These are phyloP conservation scores for Sarcocystis neurona DNA, from an alignment of 169 alveolate species.

Conservation along the genomic window DNA sequence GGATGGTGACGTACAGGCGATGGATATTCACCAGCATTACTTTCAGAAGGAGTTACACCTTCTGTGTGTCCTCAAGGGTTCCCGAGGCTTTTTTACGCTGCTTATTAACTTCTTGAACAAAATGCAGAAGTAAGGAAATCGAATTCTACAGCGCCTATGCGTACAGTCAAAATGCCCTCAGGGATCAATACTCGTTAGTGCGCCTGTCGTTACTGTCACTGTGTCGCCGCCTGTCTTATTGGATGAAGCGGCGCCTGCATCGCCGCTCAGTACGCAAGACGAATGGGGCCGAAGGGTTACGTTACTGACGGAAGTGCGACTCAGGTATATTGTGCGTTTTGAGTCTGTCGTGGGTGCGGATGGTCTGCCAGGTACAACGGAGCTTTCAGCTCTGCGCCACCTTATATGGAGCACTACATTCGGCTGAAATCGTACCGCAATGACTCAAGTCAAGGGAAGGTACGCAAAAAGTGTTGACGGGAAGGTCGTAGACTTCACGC, in stretches of 20 bases:
- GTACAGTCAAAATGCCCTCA: too few relatives aligned
- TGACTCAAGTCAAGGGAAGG: slow-evolving; percentile 45
- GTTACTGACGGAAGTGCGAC: too few relatives aligned
- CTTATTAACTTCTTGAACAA: slow-evolving; percentile 68
- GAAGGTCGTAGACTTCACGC: too few relatives aligned
- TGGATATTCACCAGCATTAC: slow-evolving; percentile 67
- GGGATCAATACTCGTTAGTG: too few relatives aligned
- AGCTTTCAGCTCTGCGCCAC: slow-evolving; percentile 35
- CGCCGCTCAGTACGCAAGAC: too few relatives aligned
- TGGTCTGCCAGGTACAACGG: slow-evolving; percentile 47
- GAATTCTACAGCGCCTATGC: neutral
- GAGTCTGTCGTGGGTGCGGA: neutral
- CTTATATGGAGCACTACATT: slow-evolving; percentile 74
- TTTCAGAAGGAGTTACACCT: slow-evolving; percentile 71
- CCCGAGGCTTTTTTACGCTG: slow-evolving; percentile 74
- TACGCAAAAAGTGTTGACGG: neutral
- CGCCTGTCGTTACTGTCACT: too few relatives aligned
- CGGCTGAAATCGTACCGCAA: slow-evolving; percentile 73
- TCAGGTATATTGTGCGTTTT: neutral
- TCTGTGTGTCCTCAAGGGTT: slow-evolving; percentile 76
- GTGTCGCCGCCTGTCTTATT: too few relatives aligned
- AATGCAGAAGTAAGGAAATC: slow-evolving; percentile 61
- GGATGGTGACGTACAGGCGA: slow-evolving; percentile 63
- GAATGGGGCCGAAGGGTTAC: too few relatives aligned
- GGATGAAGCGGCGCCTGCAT: too few relatives aligned